Base-by-base conservation (phyloP, 2,329 filamentous ascomycete species). In the Decorospora gaudefroyi region DNA sequence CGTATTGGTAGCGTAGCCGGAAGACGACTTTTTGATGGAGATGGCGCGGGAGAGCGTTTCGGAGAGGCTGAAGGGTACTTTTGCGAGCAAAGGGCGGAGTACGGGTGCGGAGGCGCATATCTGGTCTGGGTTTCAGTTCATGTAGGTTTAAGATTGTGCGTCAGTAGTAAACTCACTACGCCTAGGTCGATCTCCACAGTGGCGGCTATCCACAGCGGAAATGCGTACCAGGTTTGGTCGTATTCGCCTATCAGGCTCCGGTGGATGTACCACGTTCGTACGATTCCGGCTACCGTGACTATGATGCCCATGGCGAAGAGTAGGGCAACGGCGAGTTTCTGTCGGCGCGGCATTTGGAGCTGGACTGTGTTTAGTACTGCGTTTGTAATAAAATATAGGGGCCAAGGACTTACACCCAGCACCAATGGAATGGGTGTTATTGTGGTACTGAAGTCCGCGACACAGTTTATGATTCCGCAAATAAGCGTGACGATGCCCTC, bases 141-240 rank as follows among this genome's bases (percentile, higher is more conserved):
- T 4, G 19, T 7, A 23, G 32, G 18, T 36, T 10, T 31, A 6
- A 26, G 1, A 29, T 23, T 28, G 21, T 15, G n/a, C n/a, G n/a
- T n/a, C n/a, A n/a, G n/a, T n/a, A n/a, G 25, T 23, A 1, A 8
- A 67, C 72, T 57, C 54, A 75, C 72, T n/a, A 77, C 68, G 7
- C 71, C 74, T 5, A 77, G 47, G 45, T 77, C 72, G 6, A 76
- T 72, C 51, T 77, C 74, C 2, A 77, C 68, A 0, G 72, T 69
- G 4, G 74, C 73, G 29, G 67, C 67, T n/a, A 76, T 75, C 72
- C 74, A 77, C 0, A 76, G 56, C 4, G 72, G 71, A 59, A 73
- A 76, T 4, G 71, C 63, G 39, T 66, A 72, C 74, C 74, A 76
- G 2, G 72, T 74, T 40, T 68, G 65, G 37, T 77, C 74, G 46